Evolutionary conservation across 2,329 filamentous ascomycete species (phyloP).

Genomic region (Trichoderma asperellum): DNA sequence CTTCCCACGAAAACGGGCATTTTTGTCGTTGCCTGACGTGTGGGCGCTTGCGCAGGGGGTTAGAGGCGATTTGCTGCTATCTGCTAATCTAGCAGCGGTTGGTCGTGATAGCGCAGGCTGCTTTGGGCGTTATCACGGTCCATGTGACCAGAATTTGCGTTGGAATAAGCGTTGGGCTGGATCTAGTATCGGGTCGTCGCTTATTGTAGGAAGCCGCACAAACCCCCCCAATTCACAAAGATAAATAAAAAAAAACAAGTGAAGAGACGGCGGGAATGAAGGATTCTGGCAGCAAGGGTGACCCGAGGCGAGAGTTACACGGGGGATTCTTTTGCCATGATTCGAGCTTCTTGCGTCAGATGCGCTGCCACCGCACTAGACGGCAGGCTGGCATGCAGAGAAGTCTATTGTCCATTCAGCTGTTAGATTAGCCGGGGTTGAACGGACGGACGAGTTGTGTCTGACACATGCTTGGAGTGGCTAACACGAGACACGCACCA

Average conservation of each 20-base stretch:
- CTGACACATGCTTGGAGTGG: slow-evolving; percentile 1
- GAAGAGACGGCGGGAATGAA: not conserved
- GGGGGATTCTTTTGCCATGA: not conserved
- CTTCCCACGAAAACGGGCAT: no score
- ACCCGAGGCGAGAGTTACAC: not conserved
- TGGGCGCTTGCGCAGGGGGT: slow-evolving; percentile 14
- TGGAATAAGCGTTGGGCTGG: not conserved
- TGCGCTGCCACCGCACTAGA: not conserved
- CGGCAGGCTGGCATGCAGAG: not conserved
- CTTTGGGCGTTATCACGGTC: not conserved
- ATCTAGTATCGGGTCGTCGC: slow-evolving; percentile 14
- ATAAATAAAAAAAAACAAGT: not conserved
- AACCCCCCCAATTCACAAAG: not conserved
- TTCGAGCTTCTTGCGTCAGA: not conserved
- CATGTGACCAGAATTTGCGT: slow-evolving; percentile 6
- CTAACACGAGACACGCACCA: not conserved
- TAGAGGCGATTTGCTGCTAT: not conserved
- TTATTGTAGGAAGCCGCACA: slow-evolving; percentile 5
- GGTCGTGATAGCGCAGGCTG: not conserved
- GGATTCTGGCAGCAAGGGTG: no score
- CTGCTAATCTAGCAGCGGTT: not conserved
- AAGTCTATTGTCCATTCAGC: not conserved
- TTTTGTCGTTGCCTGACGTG: not conserved
- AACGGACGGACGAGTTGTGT: not conserved
- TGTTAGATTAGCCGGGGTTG: not conserved